Base-by-base conservation (phyloP, 306 rosid genomes). In the Sophora flavescens region DNA sequence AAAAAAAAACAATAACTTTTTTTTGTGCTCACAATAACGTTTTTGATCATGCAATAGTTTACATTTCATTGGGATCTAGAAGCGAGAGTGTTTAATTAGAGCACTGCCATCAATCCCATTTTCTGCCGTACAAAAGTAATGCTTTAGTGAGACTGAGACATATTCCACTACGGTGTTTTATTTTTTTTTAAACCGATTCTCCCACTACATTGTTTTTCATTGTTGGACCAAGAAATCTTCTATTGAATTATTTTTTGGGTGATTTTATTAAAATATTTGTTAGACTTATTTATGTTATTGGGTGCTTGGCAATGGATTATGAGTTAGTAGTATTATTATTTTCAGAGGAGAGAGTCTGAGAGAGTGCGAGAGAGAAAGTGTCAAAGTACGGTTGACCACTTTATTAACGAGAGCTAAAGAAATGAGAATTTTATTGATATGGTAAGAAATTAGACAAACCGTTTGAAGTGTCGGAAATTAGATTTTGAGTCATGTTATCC, bases 351-450 rank as follows among this genome's bases (percentile, higher is more conserved):
- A n/a, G n/a, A n/a, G n/a, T n/a, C n/a, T n/a, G 22, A 30, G 32
- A 30, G 2, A 30, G 3, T 30, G 32, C 3, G 58, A 63, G 52
- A 39, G 54, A 64, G 15, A 64, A 41, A 39, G 33, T 54, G 7
- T 35, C 35, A 47, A 48, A 48, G 3, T n/a, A 10, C 47, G 14
- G 58, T 36, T 58, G 58, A 35, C 30, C 22, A 15, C 50, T 74
- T 59, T 38, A 48, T 53, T 68, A 12, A 39, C 38, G 48, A 56
- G 16, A 36, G 28, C 26, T 59, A 38, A 56, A 72, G 9, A 16
- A 16, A 35, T 56, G 75, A 57, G 70, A 48, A 33, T 11, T 50
- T 16, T 38, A 36, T 36, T 51, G 63, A 63, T 70, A 6, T 18
- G n/a, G 33, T 5, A 48, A 69, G 45, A 59, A 47, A 58, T 22